A percentile compares a stretch with the other conserved stretches of the same genome.
Evolutionary conservation across 2,329 filamentous ascomycete genomes (phyloP).

Genomic region (Arachnomyces sp.): DNA sequence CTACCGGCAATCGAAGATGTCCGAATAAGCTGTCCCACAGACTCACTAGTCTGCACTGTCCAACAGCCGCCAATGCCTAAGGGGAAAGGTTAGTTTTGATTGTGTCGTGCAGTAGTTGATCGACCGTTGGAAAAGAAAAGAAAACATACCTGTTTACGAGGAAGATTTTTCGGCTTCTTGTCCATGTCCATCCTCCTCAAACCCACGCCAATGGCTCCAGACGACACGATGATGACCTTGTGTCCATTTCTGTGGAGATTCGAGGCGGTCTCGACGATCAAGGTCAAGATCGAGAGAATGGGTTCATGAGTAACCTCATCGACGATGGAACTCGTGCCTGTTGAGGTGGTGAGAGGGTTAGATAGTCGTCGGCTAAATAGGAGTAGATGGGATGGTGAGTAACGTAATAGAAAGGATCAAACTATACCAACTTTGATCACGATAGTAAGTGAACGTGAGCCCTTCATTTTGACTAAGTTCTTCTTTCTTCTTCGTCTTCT

Average conservation of each 20-base stretch:
- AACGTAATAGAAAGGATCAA: conserved; percentile 5
- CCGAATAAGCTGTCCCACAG: conserved; percentile 90
- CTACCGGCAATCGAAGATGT: conserved; percentile 81
- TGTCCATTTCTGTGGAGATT: conserved; percentile 84
- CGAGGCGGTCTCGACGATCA: conserved; percentile 90
- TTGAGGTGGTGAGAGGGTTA: conserved; percentile 9
- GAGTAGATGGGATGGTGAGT: conserved; percentile 9
- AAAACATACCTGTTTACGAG: conserved; percentile 63
- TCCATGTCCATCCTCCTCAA: conserved; percentile 82
- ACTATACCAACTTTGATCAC: conserved; percentile 34
- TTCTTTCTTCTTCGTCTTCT: conserved; percentile 1
- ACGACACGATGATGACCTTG: conserved; percentile 90
- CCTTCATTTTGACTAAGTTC: conserved; percentile 13
- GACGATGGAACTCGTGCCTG: conserved; percentile 97
- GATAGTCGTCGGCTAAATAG: conserved; percentile 4
- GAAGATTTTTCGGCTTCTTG: conserved; percentile 79
- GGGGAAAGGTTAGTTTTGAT: conserved; percentile 9
- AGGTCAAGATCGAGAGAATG: conserved; percentile 76
- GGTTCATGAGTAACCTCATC: conserved; percentile 93
- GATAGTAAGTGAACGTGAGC: conserved; percentile 24
- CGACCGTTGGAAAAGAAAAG: neutral
- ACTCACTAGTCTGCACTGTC: conserved; percentile 88
- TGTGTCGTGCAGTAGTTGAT: neutral
- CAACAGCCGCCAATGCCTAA: conserved; percentile 83
- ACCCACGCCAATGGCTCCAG: conserved; percentile 91